Base-by-base conservation (phyloP, 192 early-diverging fungal genomes). In the Mortierella alpina region DNA sequence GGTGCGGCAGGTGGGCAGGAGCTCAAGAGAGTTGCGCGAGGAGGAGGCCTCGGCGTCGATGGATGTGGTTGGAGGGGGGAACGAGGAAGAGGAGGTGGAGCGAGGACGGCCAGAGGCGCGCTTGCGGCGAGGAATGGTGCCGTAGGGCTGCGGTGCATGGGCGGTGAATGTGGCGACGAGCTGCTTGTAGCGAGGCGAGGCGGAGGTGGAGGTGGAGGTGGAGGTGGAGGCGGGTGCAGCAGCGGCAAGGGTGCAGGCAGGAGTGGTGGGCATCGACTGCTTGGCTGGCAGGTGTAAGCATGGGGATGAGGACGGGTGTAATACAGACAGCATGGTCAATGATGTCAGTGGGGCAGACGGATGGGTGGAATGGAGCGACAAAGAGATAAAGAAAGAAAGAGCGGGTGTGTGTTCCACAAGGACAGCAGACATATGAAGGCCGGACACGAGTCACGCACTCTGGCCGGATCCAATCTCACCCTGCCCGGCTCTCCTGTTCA, bases 111-210 rank as follows among this genome's bases (percentile, higher is more conserved):
- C 12, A 44, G 13, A 48, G n/a, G 71, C 6, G 18, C 45, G 23
- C n/a, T 47, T 45, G 12, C 66, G 63, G 17, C 64, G 77, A 47
- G 77, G 77, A 42, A 80, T 80, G 54, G 59, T 46, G 56, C 77
- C 77, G 47, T 80, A 80, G 47, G 77, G 77, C 65, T 80, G 70
- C 17, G 70, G 64, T 6, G 45, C 49, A 8, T 60, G 51, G 20
- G 62, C 40, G 6, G 62, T 22, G 23, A 47, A 56, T 11, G 44
- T 57, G n/a, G 69, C 59, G 13, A 54, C 49, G 49, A 58, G 49
- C 14, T 44, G 54, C n/a, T 57, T 57, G 48, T 59, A 46, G 15
- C 59, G 23, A 41, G 49, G 11, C n/a, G 66, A 47, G n/a, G 60
- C 22, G 57, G 65, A 39, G 23, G 57, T 10, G 12, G 65, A 56